Percentiles rank a stretch among this genome's conserved stretches.
Evolutionary conservation across 768 basidiomycete genomes (phyloP).

Genomic region (Hortiboletus campestris): DNA sequence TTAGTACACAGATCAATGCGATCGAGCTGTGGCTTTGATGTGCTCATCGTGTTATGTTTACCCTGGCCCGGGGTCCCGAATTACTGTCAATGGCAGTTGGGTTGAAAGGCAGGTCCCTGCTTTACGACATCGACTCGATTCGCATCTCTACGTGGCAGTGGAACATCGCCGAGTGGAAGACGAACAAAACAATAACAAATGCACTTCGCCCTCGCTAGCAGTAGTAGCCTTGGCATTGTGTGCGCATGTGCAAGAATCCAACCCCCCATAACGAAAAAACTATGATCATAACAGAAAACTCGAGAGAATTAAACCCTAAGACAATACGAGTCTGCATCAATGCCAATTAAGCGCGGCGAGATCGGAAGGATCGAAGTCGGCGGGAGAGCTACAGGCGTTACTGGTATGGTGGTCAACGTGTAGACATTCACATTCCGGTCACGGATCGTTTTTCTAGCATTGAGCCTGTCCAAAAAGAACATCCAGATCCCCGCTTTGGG

Average conservation of each 20-base stretch:
- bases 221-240: too few relatives aligned
- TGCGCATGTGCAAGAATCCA: not conserved
- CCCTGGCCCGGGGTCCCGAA: too few relatives aligned
- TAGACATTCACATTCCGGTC: not conserved
- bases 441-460: conserved; percentile 10
- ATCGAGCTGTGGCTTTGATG: conserved; percentile 1
- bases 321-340: not conserved
- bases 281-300: too few relatives aligned
- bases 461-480: conserved; percentile 3
- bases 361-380: too few relatives aligned
- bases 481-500: not conserved
- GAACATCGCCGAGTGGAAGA: not conserved
- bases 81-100: too few relatives aligned
- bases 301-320: too few relatives aligned
- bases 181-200: not conserved
- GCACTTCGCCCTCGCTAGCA: not conserved
- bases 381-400: not conserved
- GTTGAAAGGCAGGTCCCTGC: too few relatives aligned
- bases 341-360: not conserved
- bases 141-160: not conserved
- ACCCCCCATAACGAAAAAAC: too few relatives aligned
- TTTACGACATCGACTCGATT: not conserved
- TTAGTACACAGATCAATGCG: conserved; percentile 9
- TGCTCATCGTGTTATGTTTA: not conserved
- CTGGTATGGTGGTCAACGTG: not conserved